Base-by-base conservation (phyloP, 106 monocot species). In the Chionographis japonica region DNA sequence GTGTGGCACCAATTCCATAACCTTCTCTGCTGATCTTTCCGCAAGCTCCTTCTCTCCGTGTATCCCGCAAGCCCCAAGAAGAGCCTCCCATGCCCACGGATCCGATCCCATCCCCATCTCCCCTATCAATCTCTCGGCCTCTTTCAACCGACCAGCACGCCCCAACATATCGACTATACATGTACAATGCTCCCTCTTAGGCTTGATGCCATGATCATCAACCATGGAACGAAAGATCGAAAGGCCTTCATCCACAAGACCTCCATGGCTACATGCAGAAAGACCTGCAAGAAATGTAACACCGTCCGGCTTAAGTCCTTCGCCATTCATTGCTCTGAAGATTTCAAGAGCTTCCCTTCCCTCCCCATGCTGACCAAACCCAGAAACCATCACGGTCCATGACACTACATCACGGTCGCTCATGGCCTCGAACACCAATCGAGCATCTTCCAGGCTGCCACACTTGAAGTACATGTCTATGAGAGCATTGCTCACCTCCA, bases 391-490 rank as follows among this genome's bases (percentile, higher is more conserved):
- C 2, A 75, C 65, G 2, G 88, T 85, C 83, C 83, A 88, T 5
- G 92, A 77, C 6, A 92, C 83, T 3, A 60, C n/a, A 62, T 92
- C 85, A 58, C 12, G 65, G 9, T 8, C 69, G 6, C 4, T 15
- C 85, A 85, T 85, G 6, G 67, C 78, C 10, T 50, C 53, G 67
- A 92, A 88, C 2, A 60, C 85, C 37, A 73, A 57, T 6, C 58
- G 62, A 46, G 77, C 88, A 74, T 92, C 85, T 54, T 80, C 76
- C 60, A 68, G 14, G 52, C 74, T 76, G 15, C 92, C 92, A 37
- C 92, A 88, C 68, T 92, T 92, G 69, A 85, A 92, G 54, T 92
- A 92, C 92, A 88, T 85, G 54, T 92, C 88, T 4, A 92, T 75
- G 17, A 92, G 80, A 43, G 88, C 85, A 76, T 92, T 92, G 2